phyloP scores from a whole-genome alignment of 306 rosid genomes.

The Vigna reflexopilosa region DNA sequence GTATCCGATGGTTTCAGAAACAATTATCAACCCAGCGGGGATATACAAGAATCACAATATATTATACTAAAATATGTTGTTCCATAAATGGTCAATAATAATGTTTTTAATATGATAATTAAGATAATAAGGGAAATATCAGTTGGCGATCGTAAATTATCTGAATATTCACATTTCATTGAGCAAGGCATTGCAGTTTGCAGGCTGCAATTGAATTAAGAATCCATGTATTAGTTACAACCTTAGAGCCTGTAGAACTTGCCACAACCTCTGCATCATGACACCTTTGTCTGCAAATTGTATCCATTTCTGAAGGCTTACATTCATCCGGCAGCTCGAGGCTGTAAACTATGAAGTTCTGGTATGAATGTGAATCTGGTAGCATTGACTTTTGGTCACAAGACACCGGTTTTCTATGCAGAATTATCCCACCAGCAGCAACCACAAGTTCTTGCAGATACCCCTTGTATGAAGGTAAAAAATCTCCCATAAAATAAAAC shows the following conservation, averaged over 20 bases:
- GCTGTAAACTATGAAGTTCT: constrained; percentile 71
- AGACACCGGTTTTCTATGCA: constrained; percentile 81
- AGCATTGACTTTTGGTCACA: constrained; percentile 39
- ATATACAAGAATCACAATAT: neutral
- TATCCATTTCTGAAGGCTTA: constrained; percentile 47
- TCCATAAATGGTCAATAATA: neutral
- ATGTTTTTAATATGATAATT: neutral
- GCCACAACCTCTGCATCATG: constrained; percentile 72
- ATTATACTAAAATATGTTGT: neutral
- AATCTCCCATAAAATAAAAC: constrained; percentile 82
- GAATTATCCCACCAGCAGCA: constrained; percentile 89
- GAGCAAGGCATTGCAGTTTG: constrained; percentile 62
- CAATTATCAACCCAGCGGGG: neutral
- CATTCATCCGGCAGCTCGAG: constrained; percentile 72
- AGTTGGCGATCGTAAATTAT: constrained; percentile 34
- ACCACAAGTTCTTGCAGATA: constrained; percentile 78
- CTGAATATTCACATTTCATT: constrained; percentile 41
- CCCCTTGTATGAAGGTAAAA: constrained; percentile 71
- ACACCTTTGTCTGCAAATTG: constrained; percentile 51
- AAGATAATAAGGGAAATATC: constrained; percentile 5
- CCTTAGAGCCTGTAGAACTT: constrained; percentile 66
- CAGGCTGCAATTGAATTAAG: constrained; percentile 90
- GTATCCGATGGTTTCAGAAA: neutral
- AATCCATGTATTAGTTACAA: constrained; percentile 81
- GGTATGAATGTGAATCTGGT: constrained; percentile 46